A percentile compares a stretch with the other conserved stretches of the same genome.
Evolutionary conservation across 2,329 filamentous ascomycete species (phyloP).

Genomic region (Sporothrix phasma): DNA sequence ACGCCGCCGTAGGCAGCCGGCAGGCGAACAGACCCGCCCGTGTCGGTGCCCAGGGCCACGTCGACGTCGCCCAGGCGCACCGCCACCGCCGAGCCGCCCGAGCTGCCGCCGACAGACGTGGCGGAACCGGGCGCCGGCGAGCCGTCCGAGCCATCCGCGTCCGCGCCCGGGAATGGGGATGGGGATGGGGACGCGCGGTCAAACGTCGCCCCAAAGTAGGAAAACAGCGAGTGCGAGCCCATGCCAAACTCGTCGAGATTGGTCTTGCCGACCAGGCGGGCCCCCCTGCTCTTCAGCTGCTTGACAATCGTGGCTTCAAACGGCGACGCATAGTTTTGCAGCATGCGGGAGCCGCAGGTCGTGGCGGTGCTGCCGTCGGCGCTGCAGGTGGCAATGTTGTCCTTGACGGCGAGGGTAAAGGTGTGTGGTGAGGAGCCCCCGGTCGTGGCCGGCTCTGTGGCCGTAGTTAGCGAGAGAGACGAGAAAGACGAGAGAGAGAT

Average conservation of each 20-base stretch:
- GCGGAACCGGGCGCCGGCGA: slow-evolving; percentile 14
- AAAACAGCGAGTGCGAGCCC: slow-evolving; percentile 28
- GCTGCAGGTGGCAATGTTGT: slow-evolving; percentile 59
- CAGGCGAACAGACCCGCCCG: slow-evolving; percentile 77
- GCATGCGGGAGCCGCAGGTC: slow-evolving; percentile 69
- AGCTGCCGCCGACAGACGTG: slow-evolving; percentile 75
- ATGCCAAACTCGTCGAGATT: slow-evolving; percentile 65
- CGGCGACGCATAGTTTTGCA: slow-evolving; percentile 59
- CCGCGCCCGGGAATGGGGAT: too few species aligned
- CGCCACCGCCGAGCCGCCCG: slow-evolving; percentile 83
- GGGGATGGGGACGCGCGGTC: too few species aligned
- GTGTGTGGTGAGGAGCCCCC: neutral
- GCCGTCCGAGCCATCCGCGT: slow-evolving; percentile 9
- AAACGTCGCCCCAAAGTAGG: slow-evolving; percentile 22
- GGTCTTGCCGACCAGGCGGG: slow-evolving; percentile 62
- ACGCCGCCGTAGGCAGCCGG: slow-evolving; percentile 79
- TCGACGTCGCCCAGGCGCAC: slow-evolving; percentile 53
- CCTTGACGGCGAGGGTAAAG: slow-evolving; percentile 54
- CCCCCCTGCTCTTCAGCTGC: slow-evolving; percentile 52
- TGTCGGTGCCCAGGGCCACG: slow-evolving; percentile 80
- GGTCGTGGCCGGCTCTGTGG: neutral
- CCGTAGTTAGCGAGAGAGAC: too few species aligned
- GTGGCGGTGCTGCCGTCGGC: slow-evolving; percentile 43
- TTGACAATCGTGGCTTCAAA: slow-evolving; percentile 72
- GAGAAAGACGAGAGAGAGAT: too few species aligned